Percentiles rank a stretch among this genome's conserved stretches.
phyloP scores from a whole-genome alignment of 139 green algal species.

The Astrephomene gubernaculifera region DNA sequence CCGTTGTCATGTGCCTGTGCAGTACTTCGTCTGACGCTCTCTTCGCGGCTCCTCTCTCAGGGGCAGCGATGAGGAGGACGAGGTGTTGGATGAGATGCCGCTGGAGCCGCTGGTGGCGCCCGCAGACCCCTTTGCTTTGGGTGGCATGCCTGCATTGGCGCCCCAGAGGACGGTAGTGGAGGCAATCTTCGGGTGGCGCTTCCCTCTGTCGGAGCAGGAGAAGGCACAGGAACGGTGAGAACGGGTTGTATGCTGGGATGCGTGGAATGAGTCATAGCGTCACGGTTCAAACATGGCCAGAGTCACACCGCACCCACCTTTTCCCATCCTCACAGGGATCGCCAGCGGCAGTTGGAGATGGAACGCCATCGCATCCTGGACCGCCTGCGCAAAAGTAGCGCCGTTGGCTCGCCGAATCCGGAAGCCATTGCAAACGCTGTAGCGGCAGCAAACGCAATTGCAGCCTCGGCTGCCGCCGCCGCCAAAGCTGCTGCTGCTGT shows the following conservation, averaged over 20 bases:
- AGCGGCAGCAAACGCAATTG: conserved; percentile 20
- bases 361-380: conserved; percentile 33
- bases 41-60: too few species aligned
- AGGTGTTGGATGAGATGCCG: conserved; percentile 4
- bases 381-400: not conserved
- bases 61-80: conserved; percentile 42
- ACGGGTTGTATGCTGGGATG: not conserved
- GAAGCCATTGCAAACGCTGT: conserved; percentile 29
- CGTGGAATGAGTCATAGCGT: not conserved
- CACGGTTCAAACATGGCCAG: too few species aligned
- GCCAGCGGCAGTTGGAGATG: conserved; percentile 20
- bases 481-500: not conserved
- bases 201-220: conserved; percentile 57
- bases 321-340: conserved; percentile 17
- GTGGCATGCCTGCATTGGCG: not conserved
- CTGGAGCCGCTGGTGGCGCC: not conserved
- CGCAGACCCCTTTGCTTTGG: not conserved
- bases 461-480: not conserved
- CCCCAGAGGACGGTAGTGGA: conserved; percentile 69
- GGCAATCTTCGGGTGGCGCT: conserved; percentile 81
- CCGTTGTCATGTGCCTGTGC: not conserved
- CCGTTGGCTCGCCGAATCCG: not conserved
- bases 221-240: conserved; percentile 42
- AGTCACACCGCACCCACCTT: too few species aligned
- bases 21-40: too few species aligned